These are phyloP conservation scores for Cyberlindnera mycetangii DNA, from an alignment of 805 yeast genomes.

Conservation along the genomic window DNA sequence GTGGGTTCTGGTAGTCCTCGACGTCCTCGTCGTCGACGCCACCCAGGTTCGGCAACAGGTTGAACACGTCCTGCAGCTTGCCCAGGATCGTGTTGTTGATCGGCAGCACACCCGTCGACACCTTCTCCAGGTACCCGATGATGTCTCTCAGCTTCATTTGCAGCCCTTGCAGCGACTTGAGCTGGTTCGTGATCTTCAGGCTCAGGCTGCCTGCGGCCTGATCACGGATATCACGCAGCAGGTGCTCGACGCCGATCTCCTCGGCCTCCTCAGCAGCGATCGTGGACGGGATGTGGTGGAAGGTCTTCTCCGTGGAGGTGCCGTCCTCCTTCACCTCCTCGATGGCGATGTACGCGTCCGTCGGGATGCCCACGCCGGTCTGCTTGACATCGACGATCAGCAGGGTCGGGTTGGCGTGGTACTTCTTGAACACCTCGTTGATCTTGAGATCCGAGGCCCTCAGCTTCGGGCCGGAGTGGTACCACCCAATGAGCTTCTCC, in stretches of 20 bases:
- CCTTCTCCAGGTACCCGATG: constrained; percentile 71
- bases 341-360: constrained; percentile 89
- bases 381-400: constrained; percentile 92
- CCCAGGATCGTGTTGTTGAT: constrained; percentile 89
- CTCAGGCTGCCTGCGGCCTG: constrained; percentile 95
- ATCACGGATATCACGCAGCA: constrained; percentile 89
- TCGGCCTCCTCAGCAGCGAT: constrained; percentile 99
- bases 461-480: constrained; percentile 95
- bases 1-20: constrained; percentile 41
- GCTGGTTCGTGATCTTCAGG: constrained; percentile 81
- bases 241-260: constrained; percentile 97
- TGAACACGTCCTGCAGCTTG: constrained; percentile 91
- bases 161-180: constrained; percentile 83
- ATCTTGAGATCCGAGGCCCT: constrained; percentile 85
- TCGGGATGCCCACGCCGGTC: constrained; percentile 80
- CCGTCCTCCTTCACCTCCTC: constrained; percentile 98
- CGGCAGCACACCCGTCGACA: constrained; percentile 69
- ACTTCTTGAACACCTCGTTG: constrained; percentile 83
- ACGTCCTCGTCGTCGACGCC: constrained; percentile 34
- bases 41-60: constrained; percentile 79
- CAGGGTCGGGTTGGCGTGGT: constrained; percentile 75
- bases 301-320: constrained; percentile 85
- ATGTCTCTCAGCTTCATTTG: constrained; percentile 78
- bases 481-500: constrained; percentile 98
- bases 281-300: constrained; percentile 86